These are phyloP conservation scores for Acorus calamus DNA, from an alignment of 106 monocot genomes.

Conservation along the genomic window DNA sequence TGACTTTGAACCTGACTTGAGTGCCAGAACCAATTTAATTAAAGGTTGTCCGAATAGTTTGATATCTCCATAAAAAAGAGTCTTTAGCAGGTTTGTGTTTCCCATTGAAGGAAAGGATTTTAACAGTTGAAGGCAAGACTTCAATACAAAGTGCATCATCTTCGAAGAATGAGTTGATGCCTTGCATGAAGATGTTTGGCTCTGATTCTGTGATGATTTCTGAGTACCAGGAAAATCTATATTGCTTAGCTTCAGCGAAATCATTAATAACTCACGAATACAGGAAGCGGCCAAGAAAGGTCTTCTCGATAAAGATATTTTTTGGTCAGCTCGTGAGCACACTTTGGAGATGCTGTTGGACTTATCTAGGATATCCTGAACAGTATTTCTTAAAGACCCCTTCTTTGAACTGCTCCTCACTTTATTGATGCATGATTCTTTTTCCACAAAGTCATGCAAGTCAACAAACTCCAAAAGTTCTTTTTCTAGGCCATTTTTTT, in stretches of 20 bases:
- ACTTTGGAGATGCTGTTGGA: constrained; percentile 16
- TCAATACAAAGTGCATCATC: constrained; percentile 50
- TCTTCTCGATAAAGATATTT: constrained; percentile 30
- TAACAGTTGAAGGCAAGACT: constrained; percentile 52
- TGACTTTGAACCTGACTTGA: constrained; percentile 27
- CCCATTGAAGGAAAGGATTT: constrained; percentile 26
- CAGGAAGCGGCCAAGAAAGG: constrained; percentile 53
- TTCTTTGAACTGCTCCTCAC: constrained; percentile 16
- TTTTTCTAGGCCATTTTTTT: constrained; percentile 32
- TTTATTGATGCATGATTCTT: constrained; percentile 20
- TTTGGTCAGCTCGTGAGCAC: constrained; percentile 11
- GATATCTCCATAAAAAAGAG: constrained; percentile 44
- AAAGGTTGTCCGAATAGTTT: constrained; percentile 47
- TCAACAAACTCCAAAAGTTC: constrained; percentile 56
- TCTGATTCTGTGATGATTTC: constrained; percentile 27
- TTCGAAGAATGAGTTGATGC: constrained; percentile 22
- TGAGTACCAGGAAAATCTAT: neutral
- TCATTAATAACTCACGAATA: constrained; percentile 36
- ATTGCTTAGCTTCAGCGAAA: constrained; percentile 21
- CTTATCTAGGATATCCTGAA: constrained; percentile 14
- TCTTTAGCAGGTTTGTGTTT: constrained; percentile 25
- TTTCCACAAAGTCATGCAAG: constrained; percentile 40
- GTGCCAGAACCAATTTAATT: constrained; percentile 42
- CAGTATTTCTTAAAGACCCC: constrained; percentile 16
- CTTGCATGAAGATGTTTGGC: constrained; percentile 26